These are phyloP conservation scores for Candida labiduridarum DNA, from an alignment of 1,139 yeast genomes.

Conservation along the genomic window DNA sequence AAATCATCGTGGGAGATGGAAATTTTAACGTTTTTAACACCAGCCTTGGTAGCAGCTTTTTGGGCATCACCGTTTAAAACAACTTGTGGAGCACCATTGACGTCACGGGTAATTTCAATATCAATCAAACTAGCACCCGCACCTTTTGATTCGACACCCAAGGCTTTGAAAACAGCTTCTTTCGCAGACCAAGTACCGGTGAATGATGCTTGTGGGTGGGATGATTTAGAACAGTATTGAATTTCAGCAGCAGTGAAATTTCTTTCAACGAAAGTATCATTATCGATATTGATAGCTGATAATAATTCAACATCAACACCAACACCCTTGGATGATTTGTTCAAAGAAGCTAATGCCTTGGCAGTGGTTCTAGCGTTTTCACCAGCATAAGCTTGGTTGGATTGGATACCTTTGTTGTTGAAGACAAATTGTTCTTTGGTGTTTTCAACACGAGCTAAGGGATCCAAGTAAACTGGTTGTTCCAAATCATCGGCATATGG, in stretches of 20 bases:
- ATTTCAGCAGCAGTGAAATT: constrained; percentile 86
- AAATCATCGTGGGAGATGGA: constrained; percentile 95
- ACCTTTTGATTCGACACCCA: constrained; percentile 87
- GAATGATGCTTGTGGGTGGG: constrained; percentile 84
- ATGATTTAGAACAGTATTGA: constrained; percentile 70
- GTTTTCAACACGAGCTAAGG: constrained; percentile 82
- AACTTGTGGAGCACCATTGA: constrained; percentile 84
- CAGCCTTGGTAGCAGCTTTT: constrained; percentile 68
- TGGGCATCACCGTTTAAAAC: constrained; percentile 74
- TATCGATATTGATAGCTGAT: constrained; percentile 75
- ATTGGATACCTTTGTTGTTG: constrained; percentile 43
- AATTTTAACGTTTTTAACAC: constrained; percentile 73
- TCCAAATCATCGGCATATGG: constrained; percentile 91
- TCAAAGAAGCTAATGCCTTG: constrained; percentile 50
- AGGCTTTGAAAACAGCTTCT: constrained; percentile 97
- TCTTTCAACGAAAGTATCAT: constrained; percentile 87
- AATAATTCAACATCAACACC: constrained; percentile 97
- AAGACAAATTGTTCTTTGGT: constrained; percentile 50
- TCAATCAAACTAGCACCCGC: constrained; percentile 93
- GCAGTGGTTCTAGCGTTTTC: constrained; percentile 46
- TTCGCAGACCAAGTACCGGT: constrained; percentile 99
- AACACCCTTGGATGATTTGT: constrained; percentile 65
- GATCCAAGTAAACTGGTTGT: constrained; percentile 89
- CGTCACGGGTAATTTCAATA: constrained; percentile 79
- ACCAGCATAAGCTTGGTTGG: constrained; percentile 37